phyloP scores from a whole-genome alignment of 805 yeast species.

The Kazachstania africana region DNA sequence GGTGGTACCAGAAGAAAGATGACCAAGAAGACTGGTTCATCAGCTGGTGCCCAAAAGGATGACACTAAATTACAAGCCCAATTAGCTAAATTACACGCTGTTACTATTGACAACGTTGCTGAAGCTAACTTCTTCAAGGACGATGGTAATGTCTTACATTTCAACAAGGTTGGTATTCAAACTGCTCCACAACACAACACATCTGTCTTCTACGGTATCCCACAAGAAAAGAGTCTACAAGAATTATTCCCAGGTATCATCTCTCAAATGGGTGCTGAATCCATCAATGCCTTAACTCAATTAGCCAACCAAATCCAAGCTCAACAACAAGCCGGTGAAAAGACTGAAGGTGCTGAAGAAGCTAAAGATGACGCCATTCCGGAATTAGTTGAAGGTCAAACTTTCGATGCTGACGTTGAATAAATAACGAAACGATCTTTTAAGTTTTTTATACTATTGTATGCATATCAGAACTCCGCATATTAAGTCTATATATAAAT shows the following conservation, averaged over 20 bases:
- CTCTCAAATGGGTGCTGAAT: constrained; percentile 93
- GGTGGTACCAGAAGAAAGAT: constrained; percentile 87
- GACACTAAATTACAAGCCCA: constrained; percentile 86
- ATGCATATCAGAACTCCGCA: no score
- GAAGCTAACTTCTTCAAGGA: constrained; percentile 97
- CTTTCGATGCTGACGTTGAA: constrained; percentile 31
- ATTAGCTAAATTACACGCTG: constrained; percentile 80
- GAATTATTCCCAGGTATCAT: constrained; percentile 91
- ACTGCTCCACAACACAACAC: constrained; percentile 84
- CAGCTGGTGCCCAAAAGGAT: constrained; percentile 57
- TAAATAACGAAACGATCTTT: constrained; percentile 9
- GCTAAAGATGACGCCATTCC: constrained; percentile 60
- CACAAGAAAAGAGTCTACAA: constrained; percentile 83
- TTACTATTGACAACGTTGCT: constrained; percentile 78
- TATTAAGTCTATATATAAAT: no score
- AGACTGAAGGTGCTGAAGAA: constrained; percentile 33
- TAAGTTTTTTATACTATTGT: neutral
- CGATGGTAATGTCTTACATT: constrained; percentile 91
- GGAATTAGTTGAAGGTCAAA: constrained; percentile 29
- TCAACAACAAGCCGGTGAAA: constrained; percentile 37
- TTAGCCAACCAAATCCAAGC: constrained; percentile 81
- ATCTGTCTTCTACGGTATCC: constrained; percentile 88
- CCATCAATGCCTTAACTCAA: constrained; percentile 77
- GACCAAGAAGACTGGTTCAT: constrained; percentile 46
- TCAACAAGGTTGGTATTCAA: constrained; percentile 93